phyloP scores from a whole-genome alignment of 345 rosid genomes.

The Hevea brasiliensis region DNA sequence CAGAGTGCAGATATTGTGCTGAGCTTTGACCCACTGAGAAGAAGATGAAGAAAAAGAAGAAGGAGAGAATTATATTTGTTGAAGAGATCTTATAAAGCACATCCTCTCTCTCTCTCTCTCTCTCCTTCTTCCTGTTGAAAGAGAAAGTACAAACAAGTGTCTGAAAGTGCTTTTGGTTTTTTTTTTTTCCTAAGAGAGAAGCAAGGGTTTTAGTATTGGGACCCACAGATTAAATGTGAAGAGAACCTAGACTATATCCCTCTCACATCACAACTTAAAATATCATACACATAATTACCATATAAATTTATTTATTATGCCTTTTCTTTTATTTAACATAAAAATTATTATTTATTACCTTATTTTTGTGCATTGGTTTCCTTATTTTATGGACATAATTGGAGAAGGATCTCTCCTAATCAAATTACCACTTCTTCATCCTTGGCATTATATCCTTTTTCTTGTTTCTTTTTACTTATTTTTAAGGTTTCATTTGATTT shows the following conservation, averaged over 20 bases:
- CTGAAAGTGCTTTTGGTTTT: background rate
- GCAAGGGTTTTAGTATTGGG: conserved; percentile 12
- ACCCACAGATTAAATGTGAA: conserved; percentile 23
- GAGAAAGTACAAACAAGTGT: background rate
- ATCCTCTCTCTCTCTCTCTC: background rate
- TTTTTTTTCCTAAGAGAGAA: background rate
- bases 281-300: too few relatives aligned
- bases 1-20: background rate
- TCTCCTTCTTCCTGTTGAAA: background rate
- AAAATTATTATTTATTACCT: too few relatives aligned
- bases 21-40: background rate
- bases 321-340: too few relatives aligned
- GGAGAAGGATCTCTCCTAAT: background rate
- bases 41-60: background rate
- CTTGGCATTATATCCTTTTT: background rate
- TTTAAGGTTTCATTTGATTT: too few relatives aligned
- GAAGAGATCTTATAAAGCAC: background rate
- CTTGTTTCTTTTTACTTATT: too few relatives aligned
- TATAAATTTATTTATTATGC: too few relatives aligned
- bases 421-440: background rate
- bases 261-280: background rate
- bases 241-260: conserved; percentile 52
- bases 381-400: too few relatives aligned
- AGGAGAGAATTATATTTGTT: background rate
- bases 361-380: background rate